Conservation (phyloP, 2,329 filamentous ascomycete species). For the Fusarium solani-melongenae region DNA sequence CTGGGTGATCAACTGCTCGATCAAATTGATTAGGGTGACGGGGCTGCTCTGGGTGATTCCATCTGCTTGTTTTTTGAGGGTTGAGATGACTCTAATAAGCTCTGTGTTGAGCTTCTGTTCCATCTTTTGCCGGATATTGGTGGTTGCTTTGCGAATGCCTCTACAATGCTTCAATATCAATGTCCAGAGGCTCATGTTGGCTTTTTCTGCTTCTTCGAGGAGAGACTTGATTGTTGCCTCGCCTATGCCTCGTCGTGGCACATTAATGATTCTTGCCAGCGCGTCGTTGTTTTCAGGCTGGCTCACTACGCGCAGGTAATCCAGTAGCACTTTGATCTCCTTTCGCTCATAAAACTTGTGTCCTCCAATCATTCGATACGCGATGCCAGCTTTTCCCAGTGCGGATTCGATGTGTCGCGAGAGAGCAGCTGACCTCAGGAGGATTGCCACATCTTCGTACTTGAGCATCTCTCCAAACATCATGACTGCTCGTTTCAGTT, state of each 20-base stretch:
- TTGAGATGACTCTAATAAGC: constrained; percentile 57
- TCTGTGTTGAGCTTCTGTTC: constrained; percentile 65
- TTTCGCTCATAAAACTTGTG: constrained; percentile 90
- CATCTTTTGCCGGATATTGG: constrained; percentile 61
- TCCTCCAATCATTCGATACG: constrained; percentile 93
- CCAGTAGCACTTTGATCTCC: constrained; percentile 87
- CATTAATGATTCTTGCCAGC: constrained; percentile 84
- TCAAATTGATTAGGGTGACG: constrained; percentile 57
- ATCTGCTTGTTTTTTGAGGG: constrained; percentile 45
- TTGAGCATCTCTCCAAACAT: constrained; percentile 80
- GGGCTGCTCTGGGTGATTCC: constrained; percentile 43
- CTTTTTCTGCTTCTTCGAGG: constrained; percentile 79
- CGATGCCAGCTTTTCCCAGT: constrained; percentile 81
- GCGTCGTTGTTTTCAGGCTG: constrained; percentile 91
- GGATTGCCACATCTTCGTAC: constrained; percentile 83
- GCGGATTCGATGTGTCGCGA: constrained; percentile 89
- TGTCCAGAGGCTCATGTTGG: constrained; percentile 78
- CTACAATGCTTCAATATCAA: constrained; percentile 70
- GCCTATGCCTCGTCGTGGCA: constrained; percentile 83
- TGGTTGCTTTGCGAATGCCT: constrained; percentile 59
- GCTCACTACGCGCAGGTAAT: constrained; percentile 88
- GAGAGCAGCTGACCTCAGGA: constrained; percentile 85
- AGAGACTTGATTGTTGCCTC: constrained; percentile 80
- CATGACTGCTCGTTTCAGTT: constrained; percentile 77
- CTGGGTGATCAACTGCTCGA: constrained; percentile 68